A percentile compares a stretch with the other conserved stretches of the same genome.
These are phyloP conservation scores for Colletotrichum tabaci DNA, from an alignment of 2,329 filamentous ascomycete genomes.

Conservation along the genomic window DNA sequence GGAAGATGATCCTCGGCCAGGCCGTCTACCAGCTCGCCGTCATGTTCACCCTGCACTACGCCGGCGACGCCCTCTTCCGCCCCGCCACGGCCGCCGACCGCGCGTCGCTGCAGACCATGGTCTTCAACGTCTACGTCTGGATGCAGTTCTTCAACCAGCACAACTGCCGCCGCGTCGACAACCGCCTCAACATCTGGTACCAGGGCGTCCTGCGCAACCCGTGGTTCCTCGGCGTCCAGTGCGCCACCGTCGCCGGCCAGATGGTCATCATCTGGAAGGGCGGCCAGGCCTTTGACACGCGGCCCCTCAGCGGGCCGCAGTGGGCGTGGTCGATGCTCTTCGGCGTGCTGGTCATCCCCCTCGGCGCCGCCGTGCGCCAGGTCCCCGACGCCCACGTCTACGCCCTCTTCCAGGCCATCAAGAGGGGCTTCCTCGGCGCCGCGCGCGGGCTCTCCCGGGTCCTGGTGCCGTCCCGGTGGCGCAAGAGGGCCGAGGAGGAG, in stretches of 20 bases:
- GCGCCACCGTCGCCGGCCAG: slow-evolving; percentile 78
- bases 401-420: slow-evolving; percentile 46
- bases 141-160: slow-evolving; percentile 93
- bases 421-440: slow-evolving; percentile 48
- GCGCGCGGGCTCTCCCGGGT: slow-evolving; percentile 41
- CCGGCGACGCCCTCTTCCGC: slow-evolving; percentile 65
- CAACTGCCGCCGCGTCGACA: slow-evolving; percentile 87
- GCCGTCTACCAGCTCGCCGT: slow-evolving; percentile 78
- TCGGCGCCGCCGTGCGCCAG: slow-evolving; percentile 63
- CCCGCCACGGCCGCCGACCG: slow-evolving; percentile 21
- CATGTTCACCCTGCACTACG: slow-evolving; percentile 74
- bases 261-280: slow-evolving; percentile 81
- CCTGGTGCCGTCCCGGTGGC: slow-evolving; percentile 40
- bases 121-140: slow-evolving; percentile 91
- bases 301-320: slow-evolving; percentile 72
- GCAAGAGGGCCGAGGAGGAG: slow-evolving; percentile 41
- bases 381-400: slow-evolving; percentile 61
- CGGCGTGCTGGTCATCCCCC: slow-evolving; percentile 76
- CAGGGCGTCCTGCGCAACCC: slow-evolving; percentile 82
- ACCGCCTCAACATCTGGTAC: slow-evolving; percentile 84
- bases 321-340: slow-evolving; percentile 81
- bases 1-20: slow-evolving; percentile 87
- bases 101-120: slow-evolving; percentile 72
- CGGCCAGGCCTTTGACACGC: slow-evolving; percentile 76
- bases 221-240: slow-evolving; percentile 81